Evolutionary conservation across 768 basidiomycete species (phyloP).

Genomic region (Agaricus subrufescens): DNA sequence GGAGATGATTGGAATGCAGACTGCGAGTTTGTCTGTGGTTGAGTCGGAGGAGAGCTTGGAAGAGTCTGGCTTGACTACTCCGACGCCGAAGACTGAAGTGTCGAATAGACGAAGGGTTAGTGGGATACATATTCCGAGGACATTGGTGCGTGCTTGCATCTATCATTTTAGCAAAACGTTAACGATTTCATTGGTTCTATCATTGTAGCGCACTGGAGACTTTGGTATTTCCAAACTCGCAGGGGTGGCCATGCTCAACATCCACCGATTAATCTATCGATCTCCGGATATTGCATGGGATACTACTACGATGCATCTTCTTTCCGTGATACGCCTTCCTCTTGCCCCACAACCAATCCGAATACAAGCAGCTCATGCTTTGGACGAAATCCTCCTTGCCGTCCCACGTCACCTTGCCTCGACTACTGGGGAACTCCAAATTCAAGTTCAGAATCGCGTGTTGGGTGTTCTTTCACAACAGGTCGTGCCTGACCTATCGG

Average conservation of each 20-base stretch:
- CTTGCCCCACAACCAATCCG: constrained; percentile 76
- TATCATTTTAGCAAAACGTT: neutral
- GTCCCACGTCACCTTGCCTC: constrained; percentile 65
- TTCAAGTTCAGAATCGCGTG: constrained; percentile 73
- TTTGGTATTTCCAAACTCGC: constrained; percentile 91
- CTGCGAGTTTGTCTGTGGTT: constrained; percentile 30
- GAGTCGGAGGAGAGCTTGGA: constrained; percentile 34
- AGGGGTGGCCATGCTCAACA: constrained; percentile 74
- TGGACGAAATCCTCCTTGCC: constrained; percentile 78
- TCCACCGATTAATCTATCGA: constrained; percentile 83
- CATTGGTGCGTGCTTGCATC: constrained; percentile 48
- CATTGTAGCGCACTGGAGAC: constrained; percentile 72
- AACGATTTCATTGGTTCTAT: neutral
- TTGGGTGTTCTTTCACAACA: constrained; percentile 84
- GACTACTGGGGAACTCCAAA: constrained; percentile 57
- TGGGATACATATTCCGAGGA: constrained; percentile 81
- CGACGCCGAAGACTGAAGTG: constrained; percentile 34
- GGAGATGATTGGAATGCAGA: constrained; percentile 92
- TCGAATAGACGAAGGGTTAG: constrained; percentile 72
- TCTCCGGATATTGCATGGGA: constrained; percentile 84
- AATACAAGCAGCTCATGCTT: constrained; percentile 80
- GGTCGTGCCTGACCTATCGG: constrained; percentile 47
- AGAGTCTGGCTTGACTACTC: constrained; percentile 26
- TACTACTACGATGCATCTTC: constrained; percentile 71
- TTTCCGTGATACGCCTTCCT: constrained; percentile 67